Base-by-base conservation (phyloP, 306 rosid genomes). In the Hylodesmum podocarpum region DNA sequence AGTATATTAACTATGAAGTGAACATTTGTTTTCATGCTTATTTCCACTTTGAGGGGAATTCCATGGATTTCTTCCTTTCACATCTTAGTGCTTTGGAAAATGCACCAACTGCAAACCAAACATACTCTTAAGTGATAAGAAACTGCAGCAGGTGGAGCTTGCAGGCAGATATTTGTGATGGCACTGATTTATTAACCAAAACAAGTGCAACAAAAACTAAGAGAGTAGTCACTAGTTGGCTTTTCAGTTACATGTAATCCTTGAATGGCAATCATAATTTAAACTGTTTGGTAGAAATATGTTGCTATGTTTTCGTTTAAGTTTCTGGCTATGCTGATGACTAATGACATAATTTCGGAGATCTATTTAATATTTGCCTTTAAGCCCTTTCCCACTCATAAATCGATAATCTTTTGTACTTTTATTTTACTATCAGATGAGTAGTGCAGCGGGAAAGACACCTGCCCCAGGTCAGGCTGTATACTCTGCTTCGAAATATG, bases 391-490 rank as follows among this genome's bases (percentile, higher is more conserved):
- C 25, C 77, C 33, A 1, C 44, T 77, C 43, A 59, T 78, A 44
- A 64, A 19, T 76, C 43, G 37, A 68, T 53, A 72, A 51, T 33
- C 18, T 66, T 67, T 66, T 82, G 16, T 80, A 71, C 59, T 69
- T 50, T 11, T 81, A 61, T 67, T 78, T 78, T 74, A 53, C 53
- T 27, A 78, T 80, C 87, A 94, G 98, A 88, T 95, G 93, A 95
- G 98, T 87, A 95, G 97, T 77, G 95, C 97, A 62, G 98, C 97
- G 4, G 97, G 96, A 78, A 92, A 95, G 82, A 81, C 89, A 72
- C 98, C 97, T 72, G 95, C 98, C 51, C 97, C 97, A 0, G 97
- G 98, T 74, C 98, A 95, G 85, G 92, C 98, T 29, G 77, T 95
- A 72, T 95, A 95, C 85, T 89, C 98, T 10, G 97, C 98, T 51